Evolutionary conservation across 2,329 filamentous ascomycete species (phyloP).

Genomic region (Trichoderma atroviride): DNA sequence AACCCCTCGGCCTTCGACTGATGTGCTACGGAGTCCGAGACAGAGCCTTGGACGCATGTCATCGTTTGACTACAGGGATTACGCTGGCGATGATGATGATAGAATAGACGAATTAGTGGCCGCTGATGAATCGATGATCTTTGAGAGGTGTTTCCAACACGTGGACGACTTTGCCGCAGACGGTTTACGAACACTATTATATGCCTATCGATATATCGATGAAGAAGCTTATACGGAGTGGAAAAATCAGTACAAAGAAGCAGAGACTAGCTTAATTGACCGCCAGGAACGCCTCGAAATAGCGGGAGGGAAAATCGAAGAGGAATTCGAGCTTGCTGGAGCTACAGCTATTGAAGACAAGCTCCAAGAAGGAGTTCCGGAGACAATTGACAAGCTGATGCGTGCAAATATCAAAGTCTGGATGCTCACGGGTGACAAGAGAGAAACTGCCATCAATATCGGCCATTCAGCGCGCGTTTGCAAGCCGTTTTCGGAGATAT

Average conservation of each 20-base stretch:
- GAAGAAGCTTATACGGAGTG: constrained; percentile 74
- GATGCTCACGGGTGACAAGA: constrained; percentile 95
- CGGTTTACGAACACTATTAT: constrained; percentile 82
- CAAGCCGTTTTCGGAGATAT: constrained; percentile 71
- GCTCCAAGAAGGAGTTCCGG: constrained; percentile 84
- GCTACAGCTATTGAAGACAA: constrained; percentile 95
- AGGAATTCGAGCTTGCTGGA: constrained; percentile 78
- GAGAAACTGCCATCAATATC: constrained; percentile 91
- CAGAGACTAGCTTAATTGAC: constrained; percentile 79
- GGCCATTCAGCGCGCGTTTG: constrained; percentile 83
- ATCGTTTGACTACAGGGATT: constrained; percentile 43
- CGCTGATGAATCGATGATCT: constrained; percentile 65
- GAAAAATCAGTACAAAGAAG: constrained; percentile 77
- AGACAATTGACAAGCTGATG: constrained; percentile 86
- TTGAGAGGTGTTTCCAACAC: constrained; percentile 86
- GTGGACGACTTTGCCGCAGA: constrained; percentile 87
- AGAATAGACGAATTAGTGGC: constrained; percentile 63
- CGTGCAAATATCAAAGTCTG: constrained; percentile 91
- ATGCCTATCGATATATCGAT: constrained; percentile 76
- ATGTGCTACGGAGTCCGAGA: constrained; percentile 33
- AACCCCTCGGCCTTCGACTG: constrained; percentile 35
- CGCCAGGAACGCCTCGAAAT: constrained; percentile 79
- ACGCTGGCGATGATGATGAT: constrained; percentile 54
- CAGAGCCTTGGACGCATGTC: constrained; percentile 33
- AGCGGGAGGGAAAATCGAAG: constrained; percentile 80